Percentiles rank a stretch among this genome's conserved stretches.
These are phyloP conservation scores for Mytilinidion resinicola DNA, from an alignment of 495 filamentous ascomycete species.

Conservation along the genomic window DNA sequence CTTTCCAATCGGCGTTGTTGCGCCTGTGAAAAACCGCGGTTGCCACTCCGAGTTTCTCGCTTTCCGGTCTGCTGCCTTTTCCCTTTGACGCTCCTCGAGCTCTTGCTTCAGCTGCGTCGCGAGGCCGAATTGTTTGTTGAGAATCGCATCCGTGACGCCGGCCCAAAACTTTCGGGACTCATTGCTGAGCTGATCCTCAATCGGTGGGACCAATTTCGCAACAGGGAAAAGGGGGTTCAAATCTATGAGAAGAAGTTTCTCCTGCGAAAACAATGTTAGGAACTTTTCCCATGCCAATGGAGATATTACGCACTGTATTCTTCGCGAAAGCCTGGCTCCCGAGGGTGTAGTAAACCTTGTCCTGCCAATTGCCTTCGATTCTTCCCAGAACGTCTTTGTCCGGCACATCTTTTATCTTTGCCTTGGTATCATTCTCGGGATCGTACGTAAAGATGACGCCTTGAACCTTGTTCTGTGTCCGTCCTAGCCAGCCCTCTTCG, in stretches of 20 bases:
- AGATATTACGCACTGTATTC: conserved; percentile 35
- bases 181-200: conserved; percentile 71
- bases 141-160: conserved; percentile 79
- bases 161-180: conserved; percentile 88
- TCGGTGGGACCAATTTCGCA: conserved; percentile 70
- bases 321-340: conserved; percentile 41
- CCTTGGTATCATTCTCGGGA: conserved; percentile 68
- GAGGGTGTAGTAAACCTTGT: conserved; percentile 58
- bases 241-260: conserved; percentile 72
- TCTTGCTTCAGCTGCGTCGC: conserved; percentile 85
- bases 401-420: conserved; percentile 74
- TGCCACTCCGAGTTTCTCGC: conserved; percentile 61
- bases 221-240: conserved; percentile 70
- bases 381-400: conserved; percentile 76
- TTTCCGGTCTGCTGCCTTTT: conserved; percentile 74
- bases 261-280: conserved; percentile 34
- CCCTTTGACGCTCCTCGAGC: conserved; percentile 82
- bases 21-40: conserved; percentile 83
- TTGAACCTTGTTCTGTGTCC: conserved; percentile 82
- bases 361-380: conserved; percentile 78
- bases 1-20: conserved; percentile 64
- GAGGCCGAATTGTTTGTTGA: conserved; percentile 70
- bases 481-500: conserved; percentile 91
- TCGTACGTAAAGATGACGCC: conserved; percentile 88
- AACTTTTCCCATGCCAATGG: background rate